phyloP scores from a whole-genome alignment of 1,139 yeast genomes.

The Taphrina wiesneri region DNA sequence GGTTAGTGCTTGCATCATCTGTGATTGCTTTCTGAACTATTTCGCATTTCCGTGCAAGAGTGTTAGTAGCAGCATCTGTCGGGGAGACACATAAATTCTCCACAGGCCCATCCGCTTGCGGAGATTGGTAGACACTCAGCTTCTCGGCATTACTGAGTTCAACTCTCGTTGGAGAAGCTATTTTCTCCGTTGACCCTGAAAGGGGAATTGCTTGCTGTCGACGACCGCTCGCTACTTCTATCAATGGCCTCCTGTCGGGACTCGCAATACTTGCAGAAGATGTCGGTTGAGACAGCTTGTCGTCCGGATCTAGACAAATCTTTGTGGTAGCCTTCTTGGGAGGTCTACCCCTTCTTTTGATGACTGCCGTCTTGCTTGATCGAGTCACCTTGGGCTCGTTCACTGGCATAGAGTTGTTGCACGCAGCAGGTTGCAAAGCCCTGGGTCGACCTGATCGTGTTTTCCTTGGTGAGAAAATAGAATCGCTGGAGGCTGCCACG shows the following conservation, averaged over 20 bases:
- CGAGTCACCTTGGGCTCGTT: background rate
- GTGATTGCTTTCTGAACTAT: no score
- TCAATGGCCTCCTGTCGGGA: background rate
- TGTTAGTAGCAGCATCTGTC: background rate
- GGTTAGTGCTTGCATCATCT: no score
- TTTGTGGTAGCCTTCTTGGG: background rate
- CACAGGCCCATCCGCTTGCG: background rate
- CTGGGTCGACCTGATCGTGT: conserved; percentile 14
- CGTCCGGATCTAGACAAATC: background rate
- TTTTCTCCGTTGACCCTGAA: background rate
- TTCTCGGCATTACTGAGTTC: background rate
- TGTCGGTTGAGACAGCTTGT: background rate
- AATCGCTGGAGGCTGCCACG: background rate
- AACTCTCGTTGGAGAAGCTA: background rate
- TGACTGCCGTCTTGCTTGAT: background rate
- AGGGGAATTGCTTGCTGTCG: background rate
- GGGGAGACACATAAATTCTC: background rate
- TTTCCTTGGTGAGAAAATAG: background rate
- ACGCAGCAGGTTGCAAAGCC: background rate
- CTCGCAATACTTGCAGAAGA: background rate
- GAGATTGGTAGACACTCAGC: background rate
- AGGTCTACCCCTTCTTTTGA: conserved; percentile 4
- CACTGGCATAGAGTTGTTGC: background rate
- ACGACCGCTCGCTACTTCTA: background rate
- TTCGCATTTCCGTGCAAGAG: no score